Percentiles rank a stretch among this genome's conserved stretches.
Evolutionary conservation across 2,329 filamentous ascomycete species (phyloP).

Genomic region (Biscogniauxia marginata): DNA sequence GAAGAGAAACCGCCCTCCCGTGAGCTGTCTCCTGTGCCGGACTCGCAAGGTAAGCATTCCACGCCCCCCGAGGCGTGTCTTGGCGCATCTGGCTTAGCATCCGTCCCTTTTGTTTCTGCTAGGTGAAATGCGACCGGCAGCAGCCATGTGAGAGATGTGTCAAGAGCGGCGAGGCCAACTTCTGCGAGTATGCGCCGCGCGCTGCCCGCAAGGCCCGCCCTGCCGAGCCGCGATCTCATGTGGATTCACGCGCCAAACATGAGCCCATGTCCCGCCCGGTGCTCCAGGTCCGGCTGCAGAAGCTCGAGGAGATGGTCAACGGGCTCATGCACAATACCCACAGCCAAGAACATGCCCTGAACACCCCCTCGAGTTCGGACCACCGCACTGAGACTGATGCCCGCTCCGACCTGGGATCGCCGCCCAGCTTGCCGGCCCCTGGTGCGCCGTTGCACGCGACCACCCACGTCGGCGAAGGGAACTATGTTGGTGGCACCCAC

Average conservation of each 20-base stretch:
- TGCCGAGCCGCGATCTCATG: constrained; percentile 30
- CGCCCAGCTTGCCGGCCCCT: constrained; percentile 24
- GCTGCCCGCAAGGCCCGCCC: constrained; percentile 32
- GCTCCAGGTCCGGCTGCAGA: constrained; percentile 36
- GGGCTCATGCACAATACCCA: constrained; percentile 26
- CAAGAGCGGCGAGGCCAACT: constrained; percentile 36
- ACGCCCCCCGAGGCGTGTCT: too few species aligned
- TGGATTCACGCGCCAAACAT: constrained; percentile 25
- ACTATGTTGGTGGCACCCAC: constrained; percentile 36
- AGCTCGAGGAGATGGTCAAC: constrained; percentile 37
- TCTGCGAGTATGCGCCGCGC: constrained; percentile 38
- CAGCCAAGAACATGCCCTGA: constrained; percentile 21
- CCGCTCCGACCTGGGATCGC: constrained; percentile 31
- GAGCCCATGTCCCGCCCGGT: constrained; percentile 32
- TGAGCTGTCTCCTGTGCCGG: constrained; percentile 36
- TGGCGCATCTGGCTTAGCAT: constrained; percentile 3
- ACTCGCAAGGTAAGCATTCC: constrained; percentile 36
- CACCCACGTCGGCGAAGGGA: constrained; percentile 24
- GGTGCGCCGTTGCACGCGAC: constrained; percentile 17
- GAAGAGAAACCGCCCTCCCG: constrained; percentile 37
- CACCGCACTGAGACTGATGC: constrained; percentile 27
- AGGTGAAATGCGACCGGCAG: constrained; percentile 40
- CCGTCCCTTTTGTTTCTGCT: constrained; percentile 4
- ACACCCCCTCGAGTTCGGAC: constrained; percentile 30
- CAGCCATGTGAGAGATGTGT: constrained; percentile 40